Base-by-base conservation (phyloP, 1,139 yeast species). In the Groenewaldozyma sp. region DNA sequence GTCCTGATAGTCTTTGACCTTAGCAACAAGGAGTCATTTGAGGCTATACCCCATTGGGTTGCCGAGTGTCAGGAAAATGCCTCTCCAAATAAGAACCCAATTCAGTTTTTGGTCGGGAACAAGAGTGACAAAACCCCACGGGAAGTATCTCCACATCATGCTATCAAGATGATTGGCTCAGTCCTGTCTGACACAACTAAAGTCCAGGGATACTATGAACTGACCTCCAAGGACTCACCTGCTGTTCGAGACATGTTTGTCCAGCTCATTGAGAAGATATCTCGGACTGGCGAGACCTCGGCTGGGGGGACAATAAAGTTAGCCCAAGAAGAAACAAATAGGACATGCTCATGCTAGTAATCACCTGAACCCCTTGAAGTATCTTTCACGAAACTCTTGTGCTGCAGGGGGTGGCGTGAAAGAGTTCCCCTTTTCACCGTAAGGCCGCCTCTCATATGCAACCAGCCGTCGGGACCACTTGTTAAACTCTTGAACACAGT, bases 381-480 rank as follows among this genome's bases (percentile, higher is more conserved):
- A 88, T 51, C 91, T 71, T 35, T 80, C 83, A 58, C 96, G 72
- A 53, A 88, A 88, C 49, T 78, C 63, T 43, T 76, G 56, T 71
- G 68, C 44, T 42, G 52, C 32, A 57, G 64, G 39, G 39, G 63
- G 54, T 47, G 53, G 35, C 38, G 77, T 53, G 24, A 69, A 59
- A 3, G 79, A 70, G 27, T 67, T 67, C 0, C 95, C 95, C 43
- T 69, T 62, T 54, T 71, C 82, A 5, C 60, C 66, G 10, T 53
- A 54, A 19, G 75, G 88, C 44, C 83, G 65, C 55, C 86, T 79
- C 35, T 78, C 78, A 55, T 88, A 91, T 6, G 82, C 91, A 40
- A 91, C 62, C 38, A 88, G 67, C 51, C 95, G 68, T 57, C 98
- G 70, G 13, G 95, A 82, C 98, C 70, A 93, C 59, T 82, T 86